Evolutionary conservation across 2,329 filamentous ascomycete genomes (phyloP).

Genomic region (Epichloe brachyelytri): DNA sequence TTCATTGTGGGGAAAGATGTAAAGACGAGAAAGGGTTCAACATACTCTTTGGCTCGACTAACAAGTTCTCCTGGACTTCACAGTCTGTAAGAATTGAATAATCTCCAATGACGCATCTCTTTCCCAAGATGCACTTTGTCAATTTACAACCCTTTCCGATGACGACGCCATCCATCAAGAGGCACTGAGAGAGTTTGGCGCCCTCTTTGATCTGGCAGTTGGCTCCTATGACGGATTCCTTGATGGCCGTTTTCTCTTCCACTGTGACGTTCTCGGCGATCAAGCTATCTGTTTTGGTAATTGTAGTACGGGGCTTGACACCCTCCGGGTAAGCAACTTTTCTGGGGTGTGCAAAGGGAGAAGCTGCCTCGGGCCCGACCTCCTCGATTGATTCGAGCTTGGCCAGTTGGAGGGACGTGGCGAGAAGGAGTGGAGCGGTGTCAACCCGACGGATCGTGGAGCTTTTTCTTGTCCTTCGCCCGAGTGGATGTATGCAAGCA

Average conservation of each 20-base stretch:
- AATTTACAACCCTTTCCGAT: slow-evolving; percentile 76
- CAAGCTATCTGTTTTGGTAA: slow-evolving; percentile 69
- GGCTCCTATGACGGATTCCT: slow-evolving; percentile 77
- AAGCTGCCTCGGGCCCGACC: slow-evolving; percentile 40
- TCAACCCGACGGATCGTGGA: slow-evolving; percentile 76
- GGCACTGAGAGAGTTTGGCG: slow-evolving; percentile 73
- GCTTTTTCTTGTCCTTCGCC: slow-evolving; percentile 28
- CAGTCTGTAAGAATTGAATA: slow-evolving; percentile 72
- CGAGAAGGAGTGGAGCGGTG: slow-evolving; percentile 67
- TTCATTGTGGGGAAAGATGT: background rate
- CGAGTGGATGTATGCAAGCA: slow-evolving; percentile 74
- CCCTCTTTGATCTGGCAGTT: slow-evolving; percentile 78
- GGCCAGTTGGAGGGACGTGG: slow-evolving; percentile 72
- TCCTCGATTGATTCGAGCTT: slow-evolving; percentile 65
- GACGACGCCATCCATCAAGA: slow-evolving; percentile 85
- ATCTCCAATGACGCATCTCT: slow-evolving; percentile 70
- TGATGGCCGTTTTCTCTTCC: slow-evolving; percentile 82
- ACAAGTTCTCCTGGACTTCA: slow-evolving; percentile 80
- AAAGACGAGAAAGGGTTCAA: slow-evolving; percentile 10
- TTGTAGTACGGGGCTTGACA: slow-evolving; percentile 67
- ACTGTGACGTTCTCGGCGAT: slow-evolving; percentile 82
- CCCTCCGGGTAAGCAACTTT: slow-evolving; percentile 78
- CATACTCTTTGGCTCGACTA: slow-evolving; percentile 68
- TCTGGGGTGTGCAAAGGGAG: slow-evolving; percentile 62
- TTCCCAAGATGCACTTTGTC: slow-evolving; percentile 76